These are phyloP conservation scores for Anthracocystis walkeri DNA, from an alignment of 1,284 basidiomycete species.

Conservation along the genomic window DNA sequence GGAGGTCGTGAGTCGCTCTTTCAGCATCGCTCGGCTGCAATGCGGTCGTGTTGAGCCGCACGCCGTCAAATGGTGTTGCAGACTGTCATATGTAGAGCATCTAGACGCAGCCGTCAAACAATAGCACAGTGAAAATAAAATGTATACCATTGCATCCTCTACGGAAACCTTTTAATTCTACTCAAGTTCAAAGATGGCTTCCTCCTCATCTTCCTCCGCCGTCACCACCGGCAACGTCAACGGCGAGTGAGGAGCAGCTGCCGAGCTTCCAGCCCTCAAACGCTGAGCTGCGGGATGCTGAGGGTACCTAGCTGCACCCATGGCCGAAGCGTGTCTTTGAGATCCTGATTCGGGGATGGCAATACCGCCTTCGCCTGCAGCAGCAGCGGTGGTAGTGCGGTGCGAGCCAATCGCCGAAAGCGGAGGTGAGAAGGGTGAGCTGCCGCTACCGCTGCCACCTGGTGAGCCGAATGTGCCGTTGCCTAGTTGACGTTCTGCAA, in stretches of 20 bases:
- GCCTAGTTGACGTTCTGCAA: conserved; percentile 22
- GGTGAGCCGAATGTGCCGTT: conserved; percentile 44
- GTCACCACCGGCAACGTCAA: conserved; percentile 58
- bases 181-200: conserved; percentile 68
- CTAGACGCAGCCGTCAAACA: no score
- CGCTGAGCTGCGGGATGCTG: conserved; percentile 47
- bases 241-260: conserved; percentile 36
- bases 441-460: conserved; percentile 16
- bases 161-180: conserved; percentile 17
- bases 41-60: not conserved
- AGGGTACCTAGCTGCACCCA: conserved; percentile 10
- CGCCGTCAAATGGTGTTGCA: not conserved
- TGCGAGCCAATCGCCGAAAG: conserved; percentile 42
- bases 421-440: conserved; percentile 40
- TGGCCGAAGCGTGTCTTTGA: conserved; percentile 16
- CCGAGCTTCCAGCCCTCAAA: conserved; percentile 34
- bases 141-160: not conserved
- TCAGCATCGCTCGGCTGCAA: not conserved
- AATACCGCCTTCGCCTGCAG: conserved; percentile 29
- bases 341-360: conserved; percentile 30
- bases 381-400: not conserved
- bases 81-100: no score
- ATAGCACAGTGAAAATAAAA: no score
- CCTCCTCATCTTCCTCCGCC: conserved; percentile 60
- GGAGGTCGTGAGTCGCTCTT: conserved; percentile 1